Percentiles rank a stretch among this genome's conserved stretches.
These are phyloP conservation scores for Raphanus sativus DNA, from an alignment of 345 rosid genomes.

Conservation along the genomic window DNA sequence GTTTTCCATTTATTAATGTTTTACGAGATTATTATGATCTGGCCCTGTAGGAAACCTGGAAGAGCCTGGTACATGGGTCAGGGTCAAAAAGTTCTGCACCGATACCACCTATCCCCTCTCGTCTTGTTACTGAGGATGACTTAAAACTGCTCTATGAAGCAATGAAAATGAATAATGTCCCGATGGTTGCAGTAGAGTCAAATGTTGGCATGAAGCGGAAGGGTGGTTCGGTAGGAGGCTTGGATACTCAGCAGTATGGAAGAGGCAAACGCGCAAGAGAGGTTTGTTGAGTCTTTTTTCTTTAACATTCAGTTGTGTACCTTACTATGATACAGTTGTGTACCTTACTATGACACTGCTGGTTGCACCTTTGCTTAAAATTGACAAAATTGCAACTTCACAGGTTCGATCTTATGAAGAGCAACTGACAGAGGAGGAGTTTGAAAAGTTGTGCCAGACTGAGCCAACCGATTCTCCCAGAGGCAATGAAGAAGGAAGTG, in stretches of 20 bases:
- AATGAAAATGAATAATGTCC: constrained; percentile 68
- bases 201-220: constrained; percentile 60
- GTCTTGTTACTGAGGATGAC: constrained; percentile 87
- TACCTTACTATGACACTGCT: constrained; percentile 8
- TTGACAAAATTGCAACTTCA: constrained; percentile 1
- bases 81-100: constrained; percentile 49
- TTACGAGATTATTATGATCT: constrained; percentile 2
- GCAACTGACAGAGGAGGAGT: constrained; percentile 94
- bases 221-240: constrained; percentile 54
- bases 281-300: constrained; percentile 48
- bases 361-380: constrained; percentile 13
- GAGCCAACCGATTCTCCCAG: constrained; percentile 71
- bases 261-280: constrained; percentile 95
- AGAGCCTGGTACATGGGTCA: constrained; percentile 50
- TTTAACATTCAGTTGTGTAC: constrained; percentile 3
- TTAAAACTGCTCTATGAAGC: constrained; percentile 63
- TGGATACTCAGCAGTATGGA: constrained; percentile 78
- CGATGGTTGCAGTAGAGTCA: constrained; percentile 50
- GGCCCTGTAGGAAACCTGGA: constrained; percentile 69
- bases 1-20: not conserved
- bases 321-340: constrained; percentile 7
- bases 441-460: constrained; percentile 84
- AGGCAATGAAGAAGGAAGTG: constrained; percentile 51
- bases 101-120: constrained; percentile 63
- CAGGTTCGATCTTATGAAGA: constrained; percentile 97